Evolutionary conservation across 805 yeast genomes (phyloP), one percentile per base, ranked within the genome.

Genomic region (Barnettozyma siamensis): DNA sequence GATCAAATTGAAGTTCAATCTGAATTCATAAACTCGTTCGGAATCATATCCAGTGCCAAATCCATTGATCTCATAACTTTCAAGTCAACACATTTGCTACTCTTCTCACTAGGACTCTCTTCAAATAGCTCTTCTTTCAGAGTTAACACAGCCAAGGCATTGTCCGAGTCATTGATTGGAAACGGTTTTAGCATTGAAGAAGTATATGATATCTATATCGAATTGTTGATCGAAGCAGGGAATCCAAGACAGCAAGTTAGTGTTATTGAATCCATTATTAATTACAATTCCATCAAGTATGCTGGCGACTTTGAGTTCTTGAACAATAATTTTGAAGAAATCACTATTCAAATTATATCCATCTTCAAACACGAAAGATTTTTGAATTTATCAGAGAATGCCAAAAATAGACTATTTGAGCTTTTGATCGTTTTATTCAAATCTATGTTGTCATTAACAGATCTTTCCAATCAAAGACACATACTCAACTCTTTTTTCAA

Each of bases 241-340:
- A 53, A 42, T 35, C 41, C 23, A 48, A 62, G 49, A 31, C 54
- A 46, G 23, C 55, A 54, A 29, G 43, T 57, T 3, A 67, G 66
- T 2, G 49, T 65, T 16, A 54, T 68, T 29, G 65, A 66, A 43
- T 64, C 73, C 0, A 44, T 67, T 10, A 45, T 59, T 13, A 68
- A 69, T 33, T 68, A 58, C 37, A 41, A 56, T 5, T 51, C 57
- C 5, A 43, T 65, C n/a, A 57, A 53, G 36, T 43, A 55, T 13
- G 48, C 57, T 1, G 41, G 47, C 7, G 58, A 64, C 36, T 47
- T 43, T 11, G 49, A 54, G 1, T 64, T 57, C 38, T 39, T 66
- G 7, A 50, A 49, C 17, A 38, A 45, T 7, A 50, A 51, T 15
- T 60, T 66, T 43, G 45, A 60, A 15, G 40, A 45, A 9, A 46